Conservation (phyloP, 106 monocot species). For the Apostasia shenzhenica region DNA sequence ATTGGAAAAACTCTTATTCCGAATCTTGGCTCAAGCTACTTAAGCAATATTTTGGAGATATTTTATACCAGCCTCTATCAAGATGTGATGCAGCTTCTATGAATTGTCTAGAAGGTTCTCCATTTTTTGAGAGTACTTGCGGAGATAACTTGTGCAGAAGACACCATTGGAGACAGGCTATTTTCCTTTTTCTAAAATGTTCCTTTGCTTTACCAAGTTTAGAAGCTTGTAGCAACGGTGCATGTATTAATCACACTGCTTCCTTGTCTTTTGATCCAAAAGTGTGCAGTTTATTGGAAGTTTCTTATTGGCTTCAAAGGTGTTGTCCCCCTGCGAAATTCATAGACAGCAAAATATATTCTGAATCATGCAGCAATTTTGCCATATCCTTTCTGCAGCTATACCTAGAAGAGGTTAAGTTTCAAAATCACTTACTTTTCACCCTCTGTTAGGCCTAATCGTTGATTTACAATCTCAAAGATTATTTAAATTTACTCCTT, state of each 20-base stretch:
- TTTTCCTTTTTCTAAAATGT: constrained; percentile 61
- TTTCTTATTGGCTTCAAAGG: constrained; percentile 52
- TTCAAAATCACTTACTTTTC: background rate
- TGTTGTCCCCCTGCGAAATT: constrained; percentile 20
- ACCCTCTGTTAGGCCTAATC: background rate
- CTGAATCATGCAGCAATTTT: constrained; percentile 37
- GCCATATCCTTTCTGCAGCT: constrained; percentile 62
- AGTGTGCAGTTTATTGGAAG: constrained; percentile 26
- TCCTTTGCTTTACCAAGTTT: constrained; percentile 35
- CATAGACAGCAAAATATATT: constrained; percentile 11
- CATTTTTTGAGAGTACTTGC: constrained; percentile 40
- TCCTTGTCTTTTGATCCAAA: constrained; percentile 12
- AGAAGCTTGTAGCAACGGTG: constrained; percentile 22
- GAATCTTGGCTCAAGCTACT: constrained; percentile 50
- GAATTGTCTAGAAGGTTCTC: constrained; percentile 60
- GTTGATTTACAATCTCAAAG: background rate
- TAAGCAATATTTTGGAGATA: constrained; percentile 56
- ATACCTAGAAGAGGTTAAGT: constrained; percentile 73
- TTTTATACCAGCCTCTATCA: constrained; percentile 36
- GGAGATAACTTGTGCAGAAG: constrained; percentile 21
- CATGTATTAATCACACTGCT: constrained; percentile 12
- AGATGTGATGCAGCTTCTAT: constrained; percentile 13
- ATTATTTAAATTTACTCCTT: background rate
- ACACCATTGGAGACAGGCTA: constrained; percentile 64
- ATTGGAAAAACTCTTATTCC: constrained; percentile 29